Base-by-base conservation (phyloP, 2,329 filamentous ascomycete genomes). In the Dactylellina leptospora region DNA sequence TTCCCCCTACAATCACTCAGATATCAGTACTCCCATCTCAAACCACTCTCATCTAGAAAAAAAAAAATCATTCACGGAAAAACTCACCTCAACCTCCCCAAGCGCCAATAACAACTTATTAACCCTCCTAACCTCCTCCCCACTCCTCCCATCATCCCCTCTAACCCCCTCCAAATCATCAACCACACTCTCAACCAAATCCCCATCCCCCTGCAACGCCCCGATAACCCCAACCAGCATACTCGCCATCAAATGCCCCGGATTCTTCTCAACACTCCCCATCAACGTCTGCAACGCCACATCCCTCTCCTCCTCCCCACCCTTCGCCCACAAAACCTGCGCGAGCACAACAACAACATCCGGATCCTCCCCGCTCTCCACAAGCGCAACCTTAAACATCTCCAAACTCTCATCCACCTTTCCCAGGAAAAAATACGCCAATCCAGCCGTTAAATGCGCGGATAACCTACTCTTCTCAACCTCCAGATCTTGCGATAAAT, bases 281-380 rank as follows among this genome's bases (percentile, higher is more conserved):
- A 96, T 93, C 0, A 99, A 84, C 74, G 91, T 86, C 56, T 90
- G 87, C 2, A 92, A 86, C 13, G 93, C 93, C 73, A 90, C 87
- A 53, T 88, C 86, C 48, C 89, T 87, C 61, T 93, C 90, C 0
- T 88, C 84, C 4, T 89, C 86, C 0, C 88, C 87, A 6, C 91
- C 92, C 74, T 91, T 92, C 0, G 93, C 93, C 93, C 95, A 99
- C 0, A 97, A 84, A 0, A 97, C 90, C 80, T 97, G 92, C 0
- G 93, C 90, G 10, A 97, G 83, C 10, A 97, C 83, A 77, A 93
- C 97, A 0, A 92, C 88, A 0, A 93, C 89, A 77, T 97, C 92
- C 0, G 93, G 90, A 73, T 92, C 88, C 36, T 86, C 85, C 27
- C 86, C 82, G 0, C 90, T 92, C 78, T 96, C 92, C 62, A 88